Percentiles rank a stretch among this genome's conserved stretches.
phyloP scores from a whole-genome alignment of 2,329 filamentous ascomycete species.

The Hymenoscyphus fructigenus region DNA sequence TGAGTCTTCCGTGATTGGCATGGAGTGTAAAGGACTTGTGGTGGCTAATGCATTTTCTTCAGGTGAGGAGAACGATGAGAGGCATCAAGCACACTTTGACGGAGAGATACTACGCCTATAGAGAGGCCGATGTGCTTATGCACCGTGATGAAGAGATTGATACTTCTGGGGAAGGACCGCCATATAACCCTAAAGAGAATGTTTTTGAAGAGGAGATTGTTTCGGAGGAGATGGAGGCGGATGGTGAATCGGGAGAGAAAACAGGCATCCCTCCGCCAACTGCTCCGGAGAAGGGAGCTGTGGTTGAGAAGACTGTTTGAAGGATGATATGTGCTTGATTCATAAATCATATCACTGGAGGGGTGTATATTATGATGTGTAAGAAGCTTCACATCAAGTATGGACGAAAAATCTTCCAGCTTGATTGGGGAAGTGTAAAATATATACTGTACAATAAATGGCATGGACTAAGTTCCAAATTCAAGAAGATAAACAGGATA shows the following conservation, averaged over 20 bases:
- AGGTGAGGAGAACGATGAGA: constrained; percentile 78
- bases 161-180: constrained; percentile 32
- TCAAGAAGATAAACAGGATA: neutral
- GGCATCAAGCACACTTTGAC: constrained; percentile 82
- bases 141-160: constrained; percentile 66
- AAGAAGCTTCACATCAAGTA: neutral
- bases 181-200: constrained; percentile 31
- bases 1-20: constrained; percentile 46
- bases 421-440: neutral
- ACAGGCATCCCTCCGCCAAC: constrained; percentile 5
- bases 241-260: constrained; percentile 15
- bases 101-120: constrained; percentile 86
- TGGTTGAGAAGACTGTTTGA: neutral
- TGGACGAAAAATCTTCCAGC: neutral
- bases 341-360: neutral
- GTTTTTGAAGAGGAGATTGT: constrained; percentile 30
- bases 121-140: constrained; percentile 69
- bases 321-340: neutral
- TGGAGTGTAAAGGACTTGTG: neutral
- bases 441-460: neutral
- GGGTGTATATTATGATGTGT: constrained; percentile 2
- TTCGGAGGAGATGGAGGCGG: constrained; percentile 35
- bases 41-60: constrained; percentile 15
- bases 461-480: neutral
- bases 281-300: neutral